Base-by-base conservation (phyloP, 2,329 filamentous ascomycete species). In the Fusarium goolgardi region DNA sequence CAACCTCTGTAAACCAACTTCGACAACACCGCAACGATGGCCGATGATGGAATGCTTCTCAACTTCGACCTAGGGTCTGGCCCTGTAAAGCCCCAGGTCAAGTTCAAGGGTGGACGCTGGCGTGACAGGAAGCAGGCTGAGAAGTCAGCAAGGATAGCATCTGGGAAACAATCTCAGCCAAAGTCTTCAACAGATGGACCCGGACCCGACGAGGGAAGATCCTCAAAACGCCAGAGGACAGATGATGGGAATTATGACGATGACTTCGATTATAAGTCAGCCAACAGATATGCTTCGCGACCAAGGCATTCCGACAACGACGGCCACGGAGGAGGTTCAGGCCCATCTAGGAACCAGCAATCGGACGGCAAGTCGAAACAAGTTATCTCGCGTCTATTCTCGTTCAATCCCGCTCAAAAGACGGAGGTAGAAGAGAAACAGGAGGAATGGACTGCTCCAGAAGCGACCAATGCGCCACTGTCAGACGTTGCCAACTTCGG, bases 71-170 rank as follows among this genome's bases (percentile, higher is more conserved):
- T 97, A 59, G 86, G 88, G 29, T 89, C 92, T 63, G 86, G 83
- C 20, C 86, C 91, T 15, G 77, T 92, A 55, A 85, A 89, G 63
- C 83, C 86, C 8, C 81, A 86, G 55, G 82, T 86, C 63, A 88
- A 85, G 71, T 92, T 96, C 79, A 96, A 91, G 77, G 96, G 96
- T 71, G 96, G 96, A n/a, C 88, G 88, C 73, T 99, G 96, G 96
- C 91, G 92, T 76, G 94, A 97, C 77, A 88, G 96, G 65, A 85
- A 95, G 63, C 90, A 89, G 57, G 94, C 94, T 20, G 74, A 81
- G 62, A 76, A 75, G 63, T 76, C 75, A 21, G 78, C 77, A 39
- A 75, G 72, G 50, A 47, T 73, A 31, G 72, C 74, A 52, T 73
- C 70, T 4, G 59, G 64, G 9, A 63, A 64, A 32, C 53, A 63